A percentile compares a stretch with the other conserved stretches of the same genome.
Conservation (phyloP, 768 basidiomycete genomes). For the Mycena vitilis region DNA sequence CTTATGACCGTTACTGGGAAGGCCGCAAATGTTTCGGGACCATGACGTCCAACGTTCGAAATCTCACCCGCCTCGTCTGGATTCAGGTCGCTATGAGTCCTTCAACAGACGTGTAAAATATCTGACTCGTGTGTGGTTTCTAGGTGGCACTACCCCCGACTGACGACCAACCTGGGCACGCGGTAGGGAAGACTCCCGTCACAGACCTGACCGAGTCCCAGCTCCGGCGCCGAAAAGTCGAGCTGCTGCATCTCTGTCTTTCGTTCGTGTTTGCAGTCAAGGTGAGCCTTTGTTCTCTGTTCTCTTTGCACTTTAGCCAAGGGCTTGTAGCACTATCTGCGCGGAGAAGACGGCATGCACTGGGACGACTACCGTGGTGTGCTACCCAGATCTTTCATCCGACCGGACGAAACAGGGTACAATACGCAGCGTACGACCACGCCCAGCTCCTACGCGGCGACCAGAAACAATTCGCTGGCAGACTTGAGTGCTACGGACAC, state of each 20-base stretch:
- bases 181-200: constrained; percentile 65
- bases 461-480: constrained; percentile 43
- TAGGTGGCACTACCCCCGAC: constrained; percentile 62
- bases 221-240: constrained; percentile 73
- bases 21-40: constrained; percentile 87
- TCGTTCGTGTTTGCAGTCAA: constrained; percentile 82
- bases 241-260: constrained; percentile 74
- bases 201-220: constrained; percentile 61
- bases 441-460: constrained; percentile 57
- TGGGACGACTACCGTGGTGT: constrained; percentile 76
- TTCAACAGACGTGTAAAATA: no score
- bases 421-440: constrained; percentile 46
- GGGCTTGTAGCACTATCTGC: constrained; percentile 72
- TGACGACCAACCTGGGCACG: constrained; percentile 53
- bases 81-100: constrained; percentile 59
- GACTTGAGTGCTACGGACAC: constrained; percentile 51
- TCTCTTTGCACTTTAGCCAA: constrained; percentile 18
- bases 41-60: constrained; percentile 79
- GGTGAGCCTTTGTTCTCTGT: constrained; percentile 7
- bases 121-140: no score
- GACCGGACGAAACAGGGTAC: constrained; percentile 57
- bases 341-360: constrained; percentile 82
- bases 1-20: constrained; percentile 90
- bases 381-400: constrained; percentile 70
- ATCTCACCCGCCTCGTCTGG: constrained; percentile 84